Evolutionary conservation across 495 filamentous ascomycete species (phyloP), one percentile per base, ranked within the genome.

Genomic region (Aspergillus baeticus): DNA sequence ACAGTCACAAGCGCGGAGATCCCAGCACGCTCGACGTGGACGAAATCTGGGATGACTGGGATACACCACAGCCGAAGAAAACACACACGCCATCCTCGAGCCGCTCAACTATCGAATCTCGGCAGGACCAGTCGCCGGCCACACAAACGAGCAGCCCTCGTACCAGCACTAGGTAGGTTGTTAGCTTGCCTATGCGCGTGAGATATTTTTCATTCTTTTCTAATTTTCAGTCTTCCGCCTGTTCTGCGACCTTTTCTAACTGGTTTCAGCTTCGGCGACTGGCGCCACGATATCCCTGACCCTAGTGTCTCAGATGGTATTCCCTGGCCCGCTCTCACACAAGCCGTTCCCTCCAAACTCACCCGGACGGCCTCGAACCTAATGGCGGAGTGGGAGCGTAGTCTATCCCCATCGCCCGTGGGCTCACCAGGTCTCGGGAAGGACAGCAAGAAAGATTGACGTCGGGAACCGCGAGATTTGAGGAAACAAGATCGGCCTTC

Each of bases 321-420:
- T 41, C 84, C 84, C 21, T 89, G 87, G 77, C 84, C 84, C 21
- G 77, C 79, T 11, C 75, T 90, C 23, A 82, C 80, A 51, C 83
- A 84, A 44, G 68, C 90, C 37, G 80, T 83, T 10, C 86, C 88
- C 0, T 80, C 78, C 44, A 88, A 87, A 56, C 76, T 92, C 55
- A 85, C 82, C 58, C 79, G 77, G 10, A 86, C 86, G n/a, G 87
- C 88, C 3, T 82, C 81, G 20, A 84, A 84, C 49, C 73, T 90
- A 53, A 91, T 92, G 83, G 85, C 80, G 47, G 88, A 92, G 61
- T 92, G 88, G 89, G 90, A 94, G 56, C 70, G 73, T 18, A 76
- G 74, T 45, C 67, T 78, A 6, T 71, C 72, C 3, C 63, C 73
- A 17, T 63, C 74, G n/a, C 67, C 68, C 26, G 34, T 54, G 6